Evolutionary conservation across 164 flowering plant species (phyloP).

Genomic region (Tetracentron sinense): DNA sequence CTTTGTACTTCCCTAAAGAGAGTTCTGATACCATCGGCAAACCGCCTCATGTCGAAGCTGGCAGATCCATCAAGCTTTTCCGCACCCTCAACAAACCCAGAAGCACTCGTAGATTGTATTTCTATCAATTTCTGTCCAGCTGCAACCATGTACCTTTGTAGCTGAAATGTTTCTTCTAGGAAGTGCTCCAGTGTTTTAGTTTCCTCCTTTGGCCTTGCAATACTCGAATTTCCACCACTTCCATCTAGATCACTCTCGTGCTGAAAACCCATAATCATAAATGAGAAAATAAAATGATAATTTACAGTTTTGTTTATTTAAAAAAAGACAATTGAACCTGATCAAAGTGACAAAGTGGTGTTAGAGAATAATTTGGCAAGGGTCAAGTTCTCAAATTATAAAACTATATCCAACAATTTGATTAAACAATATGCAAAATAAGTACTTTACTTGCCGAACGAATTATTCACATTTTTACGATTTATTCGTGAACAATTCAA

Average conservation of each 20-base stretch:
- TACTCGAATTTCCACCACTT: conserved; percentile 20
- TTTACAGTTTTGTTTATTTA: too few relatives aligned
- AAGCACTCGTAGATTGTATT: conserved; percentile 55
- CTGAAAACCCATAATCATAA: too few relatives aligned
- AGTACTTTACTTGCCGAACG: too few relatives aligned
- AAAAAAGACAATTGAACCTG: neutral
- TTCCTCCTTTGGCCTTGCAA: conserved; percentile 39
- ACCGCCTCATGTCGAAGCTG: conserved; percentile 55
- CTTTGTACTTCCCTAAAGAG: conserved; percentile 76
- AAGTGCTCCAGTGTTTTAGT: conserved; percentile 50
- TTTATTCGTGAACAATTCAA: too few relatives aligned
- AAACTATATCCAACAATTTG: too few relatives aligned
- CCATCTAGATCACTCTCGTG: conserved; percentile 37
- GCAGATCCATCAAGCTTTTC: conserved; percentile 35
- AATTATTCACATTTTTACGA: too few relatives aligned
- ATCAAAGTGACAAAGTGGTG: too few relatives aligned
- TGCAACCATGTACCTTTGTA: conserved; percentile 87
- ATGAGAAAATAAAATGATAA: too few relatives aligned
- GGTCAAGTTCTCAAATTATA: too few relatives aligned
- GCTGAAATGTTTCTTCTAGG: conserved; percentile 85
- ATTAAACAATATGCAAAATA: too few relatives aligned
- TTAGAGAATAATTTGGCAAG: too few relatives aligned
- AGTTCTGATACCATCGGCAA: conserved; percentile 48
- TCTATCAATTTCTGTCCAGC: conserved; percentile 85
- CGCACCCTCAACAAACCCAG: conserved; percentile 34